Evolutionary conservation across 148 eudicot genomes (phyloP).

Genomic region (Fallopia convolvulus): DNA sequence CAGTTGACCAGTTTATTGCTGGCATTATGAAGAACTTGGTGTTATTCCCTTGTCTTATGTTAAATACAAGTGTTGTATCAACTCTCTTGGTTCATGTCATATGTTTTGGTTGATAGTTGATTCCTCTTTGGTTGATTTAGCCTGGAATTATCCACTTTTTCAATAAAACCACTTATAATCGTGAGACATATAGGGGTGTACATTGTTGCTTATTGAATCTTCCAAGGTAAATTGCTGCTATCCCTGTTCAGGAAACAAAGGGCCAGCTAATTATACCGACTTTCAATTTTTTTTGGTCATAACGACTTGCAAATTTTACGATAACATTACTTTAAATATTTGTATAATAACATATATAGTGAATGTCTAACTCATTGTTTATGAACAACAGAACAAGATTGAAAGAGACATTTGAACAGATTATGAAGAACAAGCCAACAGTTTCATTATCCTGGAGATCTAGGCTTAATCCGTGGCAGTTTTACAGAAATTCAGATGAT

Average conservation of each 20-base stretch:
- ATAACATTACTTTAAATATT: background rate
- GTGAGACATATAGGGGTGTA: no score
- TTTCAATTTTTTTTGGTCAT: no score
- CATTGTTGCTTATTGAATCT: background rate
- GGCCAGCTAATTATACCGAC: background rate
- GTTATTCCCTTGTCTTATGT: background rate
- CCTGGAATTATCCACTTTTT: no score
- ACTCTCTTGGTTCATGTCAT: background rate
- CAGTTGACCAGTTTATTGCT: background rate
- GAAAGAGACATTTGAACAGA: background rate
- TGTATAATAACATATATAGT: no score
- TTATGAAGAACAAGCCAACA: background rate
- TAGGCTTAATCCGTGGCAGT: no score
- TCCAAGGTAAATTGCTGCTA: background rate
- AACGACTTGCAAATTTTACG: background rate
- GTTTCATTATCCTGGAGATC: background rate
- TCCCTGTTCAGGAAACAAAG: no score
- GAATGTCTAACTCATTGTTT: background rate
- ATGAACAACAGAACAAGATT: background rate
- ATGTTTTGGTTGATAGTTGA: background rate
- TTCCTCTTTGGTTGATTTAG: no score
- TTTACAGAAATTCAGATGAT: background rate
- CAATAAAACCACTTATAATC: no score
- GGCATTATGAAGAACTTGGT: background rate
- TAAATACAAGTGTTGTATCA: background rate